Conservation (phyloP, 2,329 filamentous ascomycete species). For the Epicoccum nigrum region DNA sequence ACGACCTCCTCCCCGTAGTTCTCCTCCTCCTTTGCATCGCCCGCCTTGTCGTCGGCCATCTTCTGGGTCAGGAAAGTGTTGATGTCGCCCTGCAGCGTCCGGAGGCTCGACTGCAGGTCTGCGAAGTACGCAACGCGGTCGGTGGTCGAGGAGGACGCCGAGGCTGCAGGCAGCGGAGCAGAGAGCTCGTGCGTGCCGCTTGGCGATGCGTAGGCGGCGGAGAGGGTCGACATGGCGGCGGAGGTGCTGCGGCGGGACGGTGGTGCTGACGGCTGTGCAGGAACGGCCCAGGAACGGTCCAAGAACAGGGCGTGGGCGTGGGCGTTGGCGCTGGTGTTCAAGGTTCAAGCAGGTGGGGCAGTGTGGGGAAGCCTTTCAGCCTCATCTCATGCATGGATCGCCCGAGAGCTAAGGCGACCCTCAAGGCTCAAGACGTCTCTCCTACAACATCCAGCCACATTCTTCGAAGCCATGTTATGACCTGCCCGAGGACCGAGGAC, state of each 20-base stretch:
- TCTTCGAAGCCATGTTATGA: not conserved
- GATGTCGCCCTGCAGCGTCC: conserved; percentile 67
- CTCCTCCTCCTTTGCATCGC: conserved; percentile 61
- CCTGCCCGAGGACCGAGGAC: no score
- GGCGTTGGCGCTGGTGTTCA: no score
- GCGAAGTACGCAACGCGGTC: conserved; percentile 66
- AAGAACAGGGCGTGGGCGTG: conserved; percentile 3
- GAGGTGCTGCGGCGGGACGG: not conserved
- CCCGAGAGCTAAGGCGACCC: conserved; percentile 5
- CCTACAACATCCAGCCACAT: not conserved
- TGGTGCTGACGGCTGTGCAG: not conserved
- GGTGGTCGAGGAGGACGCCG: conserved; percentile 39
- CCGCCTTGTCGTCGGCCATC: conserved; percentile 73
- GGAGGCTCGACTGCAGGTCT: conserved; percentile 63
- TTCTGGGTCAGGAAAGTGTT: conserved; percentile 74
- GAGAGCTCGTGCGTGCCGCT: conserved; percentile 33
- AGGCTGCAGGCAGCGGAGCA: conserved; percentile 24
- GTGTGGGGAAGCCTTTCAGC: conserved; percentile 11
- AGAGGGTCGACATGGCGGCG: conserved; percentile 45
- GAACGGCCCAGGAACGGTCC: not conserved
- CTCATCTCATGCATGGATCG: conserved; percentile 15
- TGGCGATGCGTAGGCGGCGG: conserved; percentile 62
- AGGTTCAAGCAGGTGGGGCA: not conserved
- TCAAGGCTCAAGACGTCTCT: not conserved
- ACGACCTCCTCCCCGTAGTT: conserved; percentile 85